phyloP scores from a whole-genome alignment of 345 rosid species.

The Lepidium didymum region DNA sequence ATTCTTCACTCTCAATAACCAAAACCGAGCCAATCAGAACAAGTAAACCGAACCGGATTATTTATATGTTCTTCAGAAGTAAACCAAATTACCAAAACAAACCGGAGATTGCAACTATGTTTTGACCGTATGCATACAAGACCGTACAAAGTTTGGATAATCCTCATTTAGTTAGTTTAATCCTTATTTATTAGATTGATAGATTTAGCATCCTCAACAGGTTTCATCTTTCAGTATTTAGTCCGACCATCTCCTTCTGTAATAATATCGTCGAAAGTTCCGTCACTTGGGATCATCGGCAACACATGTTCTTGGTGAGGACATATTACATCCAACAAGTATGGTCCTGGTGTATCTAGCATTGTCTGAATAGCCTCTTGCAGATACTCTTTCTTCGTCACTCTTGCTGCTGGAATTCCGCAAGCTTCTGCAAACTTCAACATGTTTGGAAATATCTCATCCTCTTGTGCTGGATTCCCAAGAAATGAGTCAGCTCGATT shows the following conservation, averaged over 20 bases:
- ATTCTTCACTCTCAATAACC: neutral
- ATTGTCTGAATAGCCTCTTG: conserved; percentile 72
- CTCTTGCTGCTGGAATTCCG: conserved; percentile 80
- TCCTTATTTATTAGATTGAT: too few species aligned
- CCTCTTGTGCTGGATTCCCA: conserved; percentile 64
- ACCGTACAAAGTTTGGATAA: too few species aligned
- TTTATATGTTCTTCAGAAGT: neutral
- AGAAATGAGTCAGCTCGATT: conserved; percentile 86
- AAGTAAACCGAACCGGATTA: conserved; percentile 11
- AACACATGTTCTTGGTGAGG: conserved; percentile 97
- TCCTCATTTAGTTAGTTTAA: too few species aligned
- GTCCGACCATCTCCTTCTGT: conserved; percentile 91
- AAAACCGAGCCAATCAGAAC: neutral
- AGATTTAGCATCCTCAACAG: neutral
- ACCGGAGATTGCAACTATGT: too few species aligned
- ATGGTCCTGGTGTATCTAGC: conserved; percentile 92
- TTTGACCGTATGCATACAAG: too few species aligned
- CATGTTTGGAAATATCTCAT: conserved; percentile 82
- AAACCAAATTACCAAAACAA: too few species aligned
- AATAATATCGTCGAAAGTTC: conserved; percentile 79
- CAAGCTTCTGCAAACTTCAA: conserved; percentile 83
- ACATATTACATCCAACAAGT: conserved; percentile 78
- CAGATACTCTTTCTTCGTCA: conserved; percentile 51
- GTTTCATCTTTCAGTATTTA: conserved; percentile 26
- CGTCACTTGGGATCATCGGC: conserved; percentile 95